phyloP scores from a whole-genome alignment of 345 rosid species.

The thale cress (Arabidopsis thaliana) region DNA sequence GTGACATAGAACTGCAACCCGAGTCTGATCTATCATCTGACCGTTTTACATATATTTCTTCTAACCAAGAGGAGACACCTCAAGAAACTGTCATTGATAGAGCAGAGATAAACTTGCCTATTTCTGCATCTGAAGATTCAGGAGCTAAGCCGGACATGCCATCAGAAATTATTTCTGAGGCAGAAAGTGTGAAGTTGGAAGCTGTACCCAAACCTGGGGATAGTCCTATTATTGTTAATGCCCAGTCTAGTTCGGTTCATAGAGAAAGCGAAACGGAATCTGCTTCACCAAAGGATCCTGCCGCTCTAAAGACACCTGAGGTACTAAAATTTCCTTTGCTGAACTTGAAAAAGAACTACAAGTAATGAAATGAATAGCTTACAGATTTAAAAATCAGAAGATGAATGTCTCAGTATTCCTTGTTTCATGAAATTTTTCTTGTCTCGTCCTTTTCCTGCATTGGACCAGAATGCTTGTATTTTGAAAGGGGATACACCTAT shows the following conservation, averaged over 20 bases:
- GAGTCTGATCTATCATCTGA: conserved; percentile 48
- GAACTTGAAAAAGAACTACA: conserved; percentile 9
- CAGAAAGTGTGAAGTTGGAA: conserved; percentile 47
- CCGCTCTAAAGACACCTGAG: conserved; percentile 37
- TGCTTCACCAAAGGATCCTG: conserved; percentile 33
- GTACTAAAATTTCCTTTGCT: conserved; percentile 23
- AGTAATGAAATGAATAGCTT: conserved; percentile 1
- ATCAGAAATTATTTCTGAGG: not conserved
- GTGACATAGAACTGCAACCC: conserved; percentile 43
- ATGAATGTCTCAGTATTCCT: not conserved
- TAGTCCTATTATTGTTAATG: conserved; percentile 38
- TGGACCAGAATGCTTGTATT: conserved; percentile 3
- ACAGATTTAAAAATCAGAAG: not conserved
- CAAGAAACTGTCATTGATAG: conserved; percentile 44
- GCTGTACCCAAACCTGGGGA: conserved; percentile 47
- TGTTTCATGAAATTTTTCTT: conserved; percentile 10
- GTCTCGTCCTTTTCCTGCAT: not conserved
- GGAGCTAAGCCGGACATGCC: conserved; percentile 41
- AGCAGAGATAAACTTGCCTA: conserved; percentile 43
- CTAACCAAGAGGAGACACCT: conserved; percentile 45
- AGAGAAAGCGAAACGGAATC: conserved; percentile 38
- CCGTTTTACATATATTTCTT: conserved; percentile 43
- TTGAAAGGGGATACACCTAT: not conserved
- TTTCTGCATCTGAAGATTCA: conserved; percentile 44
- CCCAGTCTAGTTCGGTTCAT: conserved; percentile 41